Base-by-base conservation (phyloP, 2,329 filamentous ascomycete species). In the Saccharata proteae region DNA sequence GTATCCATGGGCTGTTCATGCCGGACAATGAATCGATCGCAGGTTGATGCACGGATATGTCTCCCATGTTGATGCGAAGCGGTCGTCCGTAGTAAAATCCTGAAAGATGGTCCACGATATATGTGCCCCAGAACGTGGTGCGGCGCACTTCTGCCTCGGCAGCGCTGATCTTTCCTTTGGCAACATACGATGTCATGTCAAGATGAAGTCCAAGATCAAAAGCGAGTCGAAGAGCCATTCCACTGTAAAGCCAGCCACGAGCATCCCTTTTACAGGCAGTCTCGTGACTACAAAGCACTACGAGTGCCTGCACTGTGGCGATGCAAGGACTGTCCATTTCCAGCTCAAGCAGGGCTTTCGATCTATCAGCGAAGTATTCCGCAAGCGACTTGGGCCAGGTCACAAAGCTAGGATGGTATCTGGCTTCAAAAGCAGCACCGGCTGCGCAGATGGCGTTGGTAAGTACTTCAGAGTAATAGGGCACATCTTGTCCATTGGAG, bases 191-290 rank as follows among this genome's bases (percentile, higher is more conserved):
- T 2, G 47, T 49, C 43, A 57, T 57, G 33, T 61, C 54, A 6
- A 65, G 47, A 32, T 67, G 62, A 7, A 67, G 49, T 4, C 33
- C 34, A n/a, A 38, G 17, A 16, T 29, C 26, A 5, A 28, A 29
- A 6, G 29, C 14, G 6, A 30, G 19, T 14, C 40, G 35, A 18
- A 40, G 22, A 19, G 30, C 43, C 59, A 48, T 44, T 55, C 61
- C 62, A 10, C 60, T 55, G 45, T 66, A 65, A 53, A 67, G 62
- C 64, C 64, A 66, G 6, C 64, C 64, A 0, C 59, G 58, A 30
- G 62, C 61, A 30, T 67, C 63, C 8, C 61, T 52, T 11, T 54
- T 57, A 13, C 49, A 57, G 5, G 57, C 59, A 4, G 55, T 56
- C 38, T 67, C 63, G 20, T 59, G 55, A 11, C 49, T 54, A 23